Evolutionary conservation across 768 basidiomycete species (phyloP), one percentile per base, ranked within the genome.

Genomic region (Pleurotus citrinopileatus): DNA sequence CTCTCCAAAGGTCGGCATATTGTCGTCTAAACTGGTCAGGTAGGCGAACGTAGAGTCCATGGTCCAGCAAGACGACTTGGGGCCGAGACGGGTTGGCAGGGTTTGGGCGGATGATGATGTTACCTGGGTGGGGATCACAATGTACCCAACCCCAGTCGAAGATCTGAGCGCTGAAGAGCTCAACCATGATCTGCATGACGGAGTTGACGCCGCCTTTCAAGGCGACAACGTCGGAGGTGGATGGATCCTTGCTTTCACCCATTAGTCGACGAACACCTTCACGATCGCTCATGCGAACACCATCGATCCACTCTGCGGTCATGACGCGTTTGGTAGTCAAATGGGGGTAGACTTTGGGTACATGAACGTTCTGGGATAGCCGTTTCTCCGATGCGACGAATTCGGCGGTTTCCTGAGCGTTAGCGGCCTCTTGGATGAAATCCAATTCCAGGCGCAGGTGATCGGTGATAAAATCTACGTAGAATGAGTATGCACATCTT

Each of bases 91-190:
- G 78, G 17, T 71, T 60, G 13, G 63, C 63, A 17, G 84, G 83
- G 22, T 82, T 69, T 1, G 81, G 82, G 6, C 79, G 89, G 61
- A 87, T 81, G 68, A 83, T 82, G 55, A 95, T 79, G 67, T 96
- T 92, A 8, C 89, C 88, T 2, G 86, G 86, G 59, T 89, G 83
- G 0, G 82, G 83, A 54, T 85, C 83, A 63, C 92, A 92, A 67
- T 91, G 86, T 3, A 94, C 87, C 78, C 86, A 94, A 9, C 94
- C 93, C 89, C 89, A 97, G 55, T 80, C 80, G 67, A 97, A 98
- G 69, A 94, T 94, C 74, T 84, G 92, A 2, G 89, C 91, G 26
- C 87, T 87, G 73, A 94, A 94, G 2, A 93, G 75, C 57, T 91
- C 87, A 32, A 94, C 84, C 79, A 93, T 92, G 19, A 85, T 84